These are phyloP conservation scores for Apiospora aurea DNA, from an alignment of 2,329 filamentous ascomycete species.

Conservation along the genomic window DNA sequence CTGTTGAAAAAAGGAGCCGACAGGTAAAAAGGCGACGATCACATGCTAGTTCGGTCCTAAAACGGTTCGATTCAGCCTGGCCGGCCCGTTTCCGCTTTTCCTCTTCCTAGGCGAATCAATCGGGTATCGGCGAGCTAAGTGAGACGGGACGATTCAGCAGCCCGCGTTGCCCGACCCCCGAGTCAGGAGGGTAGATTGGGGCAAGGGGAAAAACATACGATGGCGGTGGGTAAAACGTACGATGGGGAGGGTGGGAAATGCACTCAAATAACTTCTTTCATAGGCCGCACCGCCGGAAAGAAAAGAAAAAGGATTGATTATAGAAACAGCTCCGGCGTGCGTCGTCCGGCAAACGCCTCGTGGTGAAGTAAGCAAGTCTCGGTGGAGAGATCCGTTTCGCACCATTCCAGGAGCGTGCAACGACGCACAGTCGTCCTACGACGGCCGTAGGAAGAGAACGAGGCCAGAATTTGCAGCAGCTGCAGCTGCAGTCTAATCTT, in stretches of 20 bases:
- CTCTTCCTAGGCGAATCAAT: neutral
- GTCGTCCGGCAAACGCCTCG: neutral
- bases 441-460: neutral
- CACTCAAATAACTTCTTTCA: neutral
- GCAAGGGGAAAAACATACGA: neutral
- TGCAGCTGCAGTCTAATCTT: neutral
- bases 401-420: neutral
- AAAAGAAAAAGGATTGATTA: neutral
- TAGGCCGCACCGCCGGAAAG: neutral
- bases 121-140: neutral
- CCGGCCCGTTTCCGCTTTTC: conserved; percentile 8
- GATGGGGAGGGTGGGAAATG: neutral
- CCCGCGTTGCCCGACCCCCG: neutral
- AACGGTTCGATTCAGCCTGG: neutral
- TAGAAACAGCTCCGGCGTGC: neutral
- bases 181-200: neutral
- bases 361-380: neutral
- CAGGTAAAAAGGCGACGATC: neutral
- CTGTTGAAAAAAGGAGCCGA: neutral
- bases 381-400: neutral
- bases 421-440: neutral
- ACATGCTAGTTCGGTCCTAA: neutral
- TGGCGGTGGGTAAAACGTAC: neutral
- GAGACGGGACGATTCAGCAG: neutral
- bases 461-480: too few species aligned